Conservation (phyloP, 2,329 filamentous ascomycete genomes). For the Elsinoe ampelina region DNA sequence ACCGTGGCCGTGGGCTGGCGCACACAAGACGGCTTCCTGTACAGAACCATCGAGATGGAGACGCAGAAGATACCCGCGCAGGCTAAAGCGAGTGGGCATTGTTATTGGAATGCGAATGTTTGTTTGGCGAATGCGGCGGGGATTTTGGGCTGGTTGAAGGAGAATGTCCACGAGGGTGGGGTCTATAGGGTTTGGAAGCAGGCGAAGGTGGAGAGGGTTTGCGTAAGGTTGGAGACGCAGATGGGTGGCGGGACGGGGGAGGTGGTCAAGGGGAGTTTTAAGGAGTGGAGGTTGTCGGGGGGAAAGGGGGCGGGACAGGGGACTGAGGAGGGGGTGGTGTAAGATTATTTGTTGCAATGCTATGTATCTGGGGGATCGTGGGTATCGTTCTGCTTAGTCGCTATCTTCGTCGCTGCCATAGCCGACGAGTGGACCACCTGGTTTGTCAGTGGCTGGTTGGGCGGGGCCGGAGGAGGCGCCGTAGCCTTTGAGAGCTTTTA, state of each 20-base stretch:
- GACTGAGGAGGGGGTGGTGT: background rate
- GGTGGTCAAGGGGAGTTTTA: background rate
- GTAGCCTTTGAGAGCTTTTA: slow-evolving; percentile 63
- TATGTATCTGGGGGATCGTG: background rate
- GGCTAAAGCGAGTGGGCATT: slow-evolving; percentile 56
- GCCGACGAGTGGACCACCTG: slow-evolving; percentile 66
- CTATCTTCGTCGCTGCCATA: slow-evolving; percentile 88
- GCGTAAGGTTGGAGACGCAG: slow-evolving; percentile 31
- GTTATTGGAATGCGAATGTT: slow-evolving; percentile 80
- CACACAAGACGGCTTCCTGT: slow-evolving; percentile 60
- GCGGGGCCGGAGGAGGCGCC: slow-evolving; percentile 36
- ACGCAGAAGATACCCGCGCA: slow-evolving; percentile 69
- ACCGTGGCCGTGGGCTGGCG: slow-evolving; percentile 88
- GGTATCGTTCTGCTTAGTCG: slow-evolving; percentile 31
- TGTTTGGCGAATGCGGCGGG: slow-evolving; percentile 82
- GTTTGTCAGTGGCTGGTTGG: slow-evolving; percentile 44
- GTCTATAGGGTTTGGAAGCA: slow-evolving; percentile 72
- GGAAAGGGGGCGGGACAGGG: too few relatives aligned
- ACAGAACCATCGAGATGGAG: slow-evolving; percentile 65
- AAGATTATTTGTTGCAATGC: background rate
- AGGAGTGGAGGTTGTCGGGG: background rate
- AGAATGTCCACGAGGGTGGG: slow-evolving; percentile 55
- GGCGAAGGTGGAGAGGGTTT: slow-evolving; percentile 53
- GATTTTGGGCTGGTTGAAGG: slow-evolving; percentile 50
- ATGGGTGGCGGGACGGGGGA: background rate